These are phyloP conservation scores for Aphanocladium album DNA, from an alignment of 2,329 filamentous ascomycete genomes.

Conservation along the genomic window DNA sequence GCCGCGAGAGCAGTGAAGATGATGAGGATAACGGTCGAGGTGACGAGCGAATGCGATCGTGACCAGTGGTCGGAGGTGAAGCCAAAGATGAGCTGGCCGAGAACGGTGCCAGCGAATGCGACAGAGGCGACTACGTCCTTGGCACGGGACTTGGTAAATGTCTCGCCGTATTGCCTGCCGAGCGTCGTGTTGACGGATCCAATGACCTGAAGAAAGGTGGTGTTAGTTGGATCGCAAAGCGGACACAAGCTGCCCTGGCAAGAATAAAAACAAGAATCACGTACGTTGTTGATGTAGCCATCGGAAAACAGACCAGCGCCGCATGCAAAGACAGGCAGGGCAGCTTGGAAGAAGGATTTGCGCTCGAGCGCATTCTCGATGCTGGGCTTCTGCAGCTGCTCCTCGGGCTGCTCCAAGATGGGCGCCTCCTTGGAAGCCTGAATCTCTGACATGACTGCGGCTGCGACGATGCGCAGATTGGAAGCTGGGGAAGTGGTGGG, in stretches of 20 bases:
- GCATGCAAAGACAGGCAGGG: constrained; percentile 73
- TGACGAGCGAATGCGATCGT: constrained; percentile 72
- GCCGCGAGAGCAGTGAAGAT: constrained; percentile 77
- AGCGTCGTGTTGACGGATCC: constrained; percentile 81
- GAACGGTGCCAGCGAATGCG: constrained; percentile 79
- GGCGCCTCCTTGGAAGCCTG: constrained; percentile 6
- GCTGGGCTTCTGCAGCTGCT: background rate
- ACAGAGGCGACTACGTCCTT: constrained; percentile 74
- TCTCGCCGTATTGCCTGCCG: constrained; percentile 57
- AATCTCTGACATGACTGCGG: constrained; percentile 8
- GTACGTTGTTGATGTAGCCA: constrained; percentile 83
- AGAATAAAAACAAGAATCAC: background rate
- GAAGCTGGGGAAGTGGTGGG: background rate
- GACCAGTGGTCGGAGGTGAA: constrained; percentile 80
- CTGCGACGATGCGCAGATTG: background rate
- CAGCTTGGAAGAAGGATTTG: constrained; percentile 13
- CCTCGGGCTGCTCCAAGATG: background rate
- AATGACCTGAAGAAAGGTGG: constrained; percentile 59
- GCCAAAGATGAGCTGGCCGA: constrained; percentile 77
- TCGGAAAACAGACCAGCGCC: constrained; percentile 88
- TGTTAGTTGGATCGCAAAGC: background rate
- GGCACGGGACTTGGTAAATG: constrained; percentile 65
- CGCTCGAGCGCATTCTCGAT: constrained; percentile 9
- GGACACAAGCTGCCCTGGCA: background rate
- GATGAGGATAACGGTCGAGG: constrained; percentile 78